Evolutionary conservation across 1,139 yeast species (phyloP).

Genomic region (Yamadazyma friedrichii): DNA sequence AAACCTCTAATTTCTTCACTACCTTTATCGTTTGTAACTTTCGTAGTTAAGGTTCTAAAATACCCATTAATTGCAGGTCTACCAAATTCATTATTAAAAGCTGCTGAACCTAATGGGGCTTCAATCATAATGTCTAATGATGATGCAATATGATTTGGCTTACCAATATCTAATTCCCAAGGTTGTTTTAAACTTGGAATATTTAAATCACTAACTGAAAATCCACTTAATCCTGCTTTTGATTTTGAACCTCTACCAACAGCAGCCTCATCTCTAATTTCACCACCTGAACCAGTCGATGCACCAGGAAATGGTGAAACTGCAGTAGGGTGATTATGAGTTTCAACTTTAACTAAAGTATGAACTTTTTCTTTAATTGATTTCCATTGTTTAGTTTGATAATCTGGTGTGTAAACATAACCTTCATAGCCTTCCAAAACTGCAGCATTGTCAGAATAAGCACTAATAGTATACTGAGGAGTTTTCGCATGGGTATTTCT

Average conservation of each 20-base stretch:
- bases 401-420: slow-evolving; percentile 75
- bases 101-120: slow-evolving; percentile 97
- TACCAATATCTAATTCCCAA: slow-evolving; percentile 88
- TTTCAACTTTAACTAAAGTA: slow-evolving; percentile 92
- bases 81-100: slow-evolving; percentile 98
- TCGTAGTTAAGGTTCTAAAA: slow-evolving; percentile 90
- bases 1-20: slow-evolving; percentile 84
- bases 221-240: slow-evolving; percentile 95
- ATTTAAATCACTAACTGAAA: slow-evolving; percentile 83
- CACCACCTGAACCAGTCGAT: slow-evolving; percentile 99
- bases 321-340: slow-evolving; percentile 99
- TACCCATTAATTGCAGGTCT: slow-evolving; percentile 97
- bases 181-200: slow-evolving; percentile 89
- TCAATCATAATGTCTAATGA: slow-evolving; percentile 93
- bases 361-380: slow-evolving; percentile 78
- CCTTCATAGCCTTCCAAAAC: slow-evolving; percentile 86
- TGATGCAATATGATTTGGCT: slow-evolving; percentile 91
- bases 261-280: slow-evolving; percentile 99
- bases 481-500: slow-evolving; percentile 84
- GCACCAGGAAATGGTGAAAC: slow-evolving; percentile 99
- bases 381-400: slow-evolving; percentile 68
- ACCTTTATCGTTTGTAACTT: slow-evolving; percentile 61
- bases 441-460: slow-evolving; percentile 99
- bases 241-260: slow-evolving; percentile 98
- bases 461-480: slow-evolving; percentile 85